These are phyloP conservation scores for Solanum lycopersicoides DNA, from an alignment of 257 asterid species.

Conservation along the genomic window DNA sequence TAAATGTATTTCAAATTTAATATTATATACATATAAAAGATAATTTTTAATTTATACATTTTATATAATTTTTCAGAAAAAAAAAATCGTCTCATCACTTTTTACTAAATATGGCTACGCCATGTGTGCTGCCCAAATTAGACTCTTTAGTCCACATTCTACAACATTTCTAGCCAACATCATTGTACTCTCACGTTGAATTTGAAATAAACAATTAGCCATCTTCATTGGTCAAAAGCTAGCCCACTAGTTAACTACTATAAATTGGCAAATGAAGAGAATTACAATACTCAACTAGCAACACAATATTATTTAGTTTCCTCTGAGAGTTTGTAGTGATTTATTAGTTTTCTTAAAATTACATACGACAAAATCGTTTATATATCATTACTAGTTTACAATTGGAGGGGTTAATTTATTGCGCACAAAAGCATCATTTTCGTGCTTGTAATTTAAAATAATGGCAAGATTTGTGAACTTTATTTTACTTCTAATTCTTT, in stretches of 20 bases:
- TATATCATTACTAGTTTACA: background rate
- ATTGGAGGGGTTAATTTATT: background rate
- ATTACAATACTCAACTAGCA: background rate
- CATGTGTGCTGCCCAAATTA: slow-evolving; percentile 11
- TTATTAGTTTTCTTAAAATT: background rate
- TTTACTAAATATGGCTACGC: background rate
- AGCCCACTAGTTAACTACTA: background rate
- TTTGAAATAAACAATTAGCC: slow-evolving; percentile 13
- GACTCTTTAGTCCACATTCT: slow-evolving; percentile 14
- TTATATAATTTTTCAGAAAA: no score
- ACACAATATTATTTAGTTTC: background rate
- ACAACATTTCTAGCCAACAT: background rate
- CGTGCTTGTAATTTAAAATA: no score
- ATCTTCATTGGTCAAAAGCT: background rate
- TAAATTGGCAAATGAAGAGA: background rate
- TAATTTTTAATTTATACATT: no score
- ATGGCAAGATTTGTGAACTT: background rate
- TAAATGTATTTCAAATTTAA: no score
- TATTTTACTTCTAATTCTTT: background rate
- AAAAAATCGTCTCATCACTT: no score
- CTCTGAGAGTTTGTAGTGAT: background rate
- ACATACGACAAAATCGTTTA: no score
- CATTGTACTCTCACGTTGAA: background rate
- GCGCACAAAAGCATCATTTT: no score
- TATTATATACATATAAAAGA: no score